phyloP scores from a whole-genome alignment of 208 protist species.

The Leishmania martiniquensis region DNA sequence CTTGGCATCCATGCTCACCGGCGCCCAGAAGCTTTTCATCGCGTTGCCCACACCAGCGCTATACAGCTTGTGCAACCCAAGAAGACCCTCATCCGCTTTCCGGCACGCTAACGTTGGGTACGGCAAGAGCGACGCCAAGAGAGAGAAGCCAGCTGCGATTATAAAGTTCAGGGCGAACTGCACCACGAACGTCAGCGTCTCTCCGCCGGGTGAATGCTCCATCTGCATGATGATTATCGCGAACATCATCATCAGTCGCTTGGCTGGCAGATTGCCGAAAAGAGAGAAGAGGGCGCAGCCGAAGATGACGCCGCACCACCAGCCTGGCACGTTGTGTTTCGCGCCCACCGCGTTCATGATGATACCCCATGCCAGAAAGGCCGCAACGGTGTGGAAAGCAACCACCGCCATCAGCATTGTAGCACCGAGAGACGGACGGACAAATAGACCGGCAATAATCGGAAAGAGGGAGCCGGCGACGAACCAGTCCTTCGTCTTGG shows the following conservation, averaged over 20 bases:
- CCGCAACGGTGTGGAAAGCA: slow-evolving; percentile 27
- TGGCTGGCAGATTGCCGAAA: slow-evolving; percentile 56
- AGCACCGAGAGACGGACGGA: slow-evolving; percentile 39
- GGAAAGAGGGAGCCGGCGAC: slow-evolving; percentile 35
- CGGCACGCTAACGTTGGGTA: slow-evolving; percentile 48
- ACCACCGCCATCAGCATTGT: slow-evolving; percentile 41
- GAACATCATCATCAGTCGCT: slow-evolving; percentile 59
- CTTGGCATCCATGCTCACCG: slow-evolving; percentile 48
- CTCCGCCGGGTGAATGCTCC: slow-evolving; percentile 41
- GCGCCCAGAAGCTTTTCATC: slow-evolving; percentile 62
- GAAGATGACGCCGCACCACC: slow-evolving; percentile 74
- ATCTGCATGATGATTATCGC: slow-evolving; percentile 65
- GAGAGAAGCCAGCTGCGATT: slow-evolving; percentile 39
- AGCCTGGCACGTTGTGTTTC: slow-evolving; percentile 36
- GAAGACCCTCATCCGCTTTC: slow-evolving; percentile 38
- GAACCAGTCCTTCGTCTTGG: slow-evolving; percentile 37
- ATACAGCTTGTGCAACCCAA: slow-evolving; percentile 51
- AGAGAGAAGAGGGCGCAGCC: slow-evolving; percentile 33
- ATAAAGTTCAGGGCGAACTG: slow-evolving; percentile 47
- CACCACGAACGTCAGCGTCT: slow-evolving; percentile 32
- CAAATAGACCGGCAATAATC: slow-evolving; percentile 38
- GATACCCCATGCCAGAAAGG: slow-evolving; percentile 42
- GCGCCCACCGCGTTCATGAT: slow-evolving; percentile 51
- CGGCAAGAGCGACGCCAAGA: slow-evolving; percentile 43
- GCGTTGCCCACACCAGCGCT: slow-evolving; percentile 51